phyloP scores from a whole-genome alignment of 768 basidiomycete genomes.

The Pleurotus sapidus region DNA sequence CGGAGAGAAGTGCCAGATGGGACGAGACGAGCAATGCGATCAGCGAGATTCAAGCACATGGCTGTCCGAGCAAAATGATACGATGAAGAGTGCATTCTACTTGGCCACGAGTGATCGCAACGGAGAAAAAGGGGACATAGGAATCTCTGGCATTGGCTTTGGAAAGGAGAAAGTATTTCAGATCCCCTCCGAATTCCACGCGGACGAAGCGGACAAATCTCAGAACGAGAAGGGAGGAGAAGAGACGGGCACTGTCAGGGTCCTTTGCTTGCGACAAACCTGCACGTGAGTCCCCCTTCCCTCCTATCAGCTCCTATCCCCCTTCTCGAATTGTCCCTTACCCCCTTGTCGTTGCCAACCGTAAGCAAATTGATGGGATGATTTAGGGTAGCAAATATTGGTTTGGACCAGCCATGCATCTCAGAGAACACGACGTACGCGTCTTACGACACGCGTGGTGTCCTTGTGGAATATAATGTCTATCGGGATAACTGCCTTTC shows the following conservation, averaged over 20 bases:
- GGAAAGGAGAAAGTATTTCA: background rate
- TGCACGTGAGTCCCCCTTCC: conserved; percentile 47
- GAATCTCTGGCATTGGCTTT: too few species aligned
- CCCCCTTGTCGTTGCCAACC: background rate
- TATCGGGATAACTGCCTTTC: conserved; percentile 57
- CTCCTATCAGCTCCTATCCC: background rate
- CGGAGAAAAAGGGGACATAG: too few species aligned
- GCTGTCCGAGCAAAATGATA: too few species aligned
- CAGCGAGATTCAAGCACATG: conserved; percentile 28
- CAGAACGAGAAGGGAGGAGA: background rate
- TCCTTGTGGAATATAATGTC: conserved; percentile 46
- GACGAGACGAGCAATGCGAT: conserved; percentile 57
- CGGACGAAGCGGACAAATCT: too few species aligned
- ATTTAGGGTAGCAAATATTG: conserved; percentile 52
- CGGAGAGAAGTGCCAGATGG: conserved; percentile 54
- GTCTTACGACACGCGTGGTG: conserved; percentile 35
- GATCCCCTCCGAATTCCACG: background rate
- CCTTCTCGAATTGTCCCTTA: background rate
- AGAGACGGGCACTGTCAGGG: too few species aligned
- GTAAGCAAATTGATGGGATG: background rate
- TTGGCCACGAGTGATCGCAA: too few species aligned
- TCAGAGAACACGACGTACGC: conserved; percentile 52
- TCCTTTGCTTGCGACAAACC: conserved; percentile 52
- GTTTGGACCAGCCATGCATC: conserved; percentile 48
- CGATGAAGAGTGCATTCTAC: too few species aligned